phyloP scores from a whole-genome alignment of 164 flowering plant species.

The Aristolochia contorta region DNA sequence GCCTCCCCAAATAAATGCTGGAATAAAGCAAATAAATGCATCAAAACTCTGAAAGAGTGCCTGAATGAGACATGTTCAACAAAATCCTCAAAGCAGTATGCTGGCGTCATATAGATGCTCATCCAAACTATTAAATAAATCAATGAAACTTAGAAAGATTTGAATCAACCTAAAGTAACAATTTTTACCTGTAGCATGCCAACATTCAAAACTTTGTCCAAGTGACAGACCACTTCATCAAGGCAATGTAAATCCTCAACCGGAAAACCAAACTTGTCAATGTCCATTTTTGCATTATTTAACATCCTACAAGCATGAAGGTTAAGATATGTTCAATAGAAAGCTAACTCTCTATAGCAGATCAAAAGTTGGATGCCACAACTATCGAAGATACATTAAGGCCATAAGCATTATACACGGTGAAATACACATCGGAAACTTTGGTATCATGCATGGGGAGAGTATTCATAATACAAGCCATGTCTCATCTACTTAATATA shows the following conservation, averaged over 20 bases:
- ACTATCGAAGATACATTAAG: not conserved
- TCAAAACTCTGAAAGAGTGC: not conserved
- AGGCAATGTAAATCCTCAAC: conserved; percentile 16
- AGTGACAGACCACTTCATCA: conserved; percentile 17
- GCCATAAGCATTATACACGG: no score
- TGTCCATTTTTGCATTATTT: conserved; percentile 17
- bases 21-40: not conserved
- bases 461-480: no score
- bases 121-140: not conserved
- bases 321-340: not conserved
- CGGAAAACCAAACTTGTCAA: conserved; percentile 13
- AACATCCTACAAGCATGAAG: conserved; percentile 14
- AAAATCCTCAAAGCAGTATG: not conserved
- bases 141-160: not conserved
- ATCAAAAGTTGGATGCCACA: not conserved
- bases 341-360: not conserved
- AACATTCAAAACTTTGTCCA: conserved; percentile 18
- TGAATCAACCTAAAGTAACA: not conserved
- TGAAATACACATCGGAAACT: no score
- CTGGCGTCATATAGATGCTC: not conserved
- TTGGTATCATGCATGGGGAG: no score
- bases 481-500: no score
- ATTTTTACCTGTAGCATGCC: conserved; percentile 19
- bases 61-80: not conserved
- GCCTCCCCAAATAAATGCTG: conserved; percentile 20